Percentiles rank a stretch among this genome's conserved stretches.
Conservation (phyloP, 768 basidiomycete species). For the Boletellus ananiceps region DNA sequence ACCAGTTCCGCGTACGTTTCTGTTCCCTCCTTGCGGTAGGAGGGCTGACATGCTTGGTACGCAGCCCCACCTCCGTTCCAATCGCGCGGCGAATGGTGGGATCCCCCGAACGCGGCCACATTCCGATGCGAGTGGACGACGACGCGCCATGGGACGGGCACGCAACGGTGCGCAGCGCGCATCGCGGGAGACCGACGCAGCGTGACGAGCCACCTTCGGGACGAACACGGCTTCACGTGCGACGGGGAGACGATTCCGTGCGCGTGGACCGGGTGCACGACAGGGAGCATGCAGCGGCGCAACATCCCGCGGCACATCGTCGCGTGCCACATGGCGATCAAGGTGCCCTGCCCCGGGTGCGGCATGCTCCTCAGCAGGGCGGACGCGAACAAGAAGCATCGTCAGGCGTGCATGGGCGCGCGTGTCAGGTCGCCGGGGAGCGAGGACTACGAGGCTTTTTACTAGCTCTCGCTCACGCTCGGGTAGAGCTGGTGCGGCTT, state of each 20-base stretch:
- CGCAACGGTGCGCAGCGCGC: conserved; percentile 7
- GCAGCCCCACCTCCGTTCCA: conserved; percentile 5
- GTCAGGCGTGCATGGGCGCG: conserved; percentile 6
- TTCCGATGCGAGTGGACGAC: conserved; percentile 22
- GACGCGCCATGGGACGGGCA: not conserved
- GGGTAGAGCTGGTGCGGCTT: conserved; percentile 14
- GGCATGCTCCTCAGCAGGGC: conserved; percentile 16
- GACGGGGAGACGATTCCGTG: conserved; percentile 14
- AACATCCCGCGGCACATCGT: conserved; percentile 26
- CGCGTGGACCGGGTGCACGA: conserved; percentile 15
- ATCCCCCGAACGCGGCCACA: not conserved
- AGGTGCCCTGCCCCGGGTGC: conserved; percentile 14
- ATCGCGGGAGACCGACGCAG: conserved; percentile 18
- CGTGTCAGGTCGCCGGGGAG: not conserved
- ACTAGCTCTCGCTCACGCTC: not conserved
- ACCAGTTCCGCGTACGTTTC: not conserved
- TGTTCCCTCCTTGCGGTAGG: not conserved
- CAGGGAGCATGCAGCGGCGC: conserved; percentile 18
- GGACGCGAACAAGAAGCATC: conserved; percentile 25
- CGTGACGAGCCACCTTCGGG: conserved; percentile 19
- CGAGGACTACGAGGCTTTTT: conserved; percentile 3
- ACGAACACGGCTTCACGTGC: conserved; percentile 17
- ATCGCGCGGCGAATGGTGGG: conserved; percentile 12
- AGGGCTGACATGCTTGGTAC: conserved; percentile 4
- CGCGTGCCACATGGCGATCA: conserved; percentile 22